Evolutionary conservation across 768 basidiomycete genomes (phyloP).

Genomic region (Tephrocybe sp.): DNA sequence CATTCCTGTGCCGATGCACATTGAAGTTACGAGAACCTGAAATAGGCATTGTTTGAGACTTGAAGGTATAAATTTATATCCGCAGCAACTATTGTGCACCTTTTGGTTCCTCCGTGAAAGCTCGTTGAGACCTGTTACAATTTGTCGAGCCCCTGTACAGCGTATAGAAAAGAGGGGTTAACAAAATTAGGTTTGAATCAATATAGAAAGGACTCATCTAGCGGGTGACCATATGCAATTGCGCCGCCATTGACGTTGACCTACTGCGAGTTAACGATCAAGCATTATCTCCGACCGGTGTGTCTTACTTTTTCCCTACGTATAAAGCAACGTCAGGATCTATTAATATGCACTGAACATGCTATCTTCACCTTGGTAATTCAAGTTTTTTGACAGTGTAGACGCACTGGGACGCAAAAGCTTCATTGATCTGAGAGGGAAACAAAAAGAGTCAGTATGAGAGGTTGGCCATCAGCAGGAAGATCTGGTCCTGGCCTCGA

Average conservation of each 20-base stretch:
- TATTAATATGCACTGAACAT: background rate
- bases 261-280: constrained; percentile 25
- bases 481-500: constrained; percentile 53
- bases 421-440: constrained; percentile 76
- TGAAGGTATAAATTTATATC: no score
- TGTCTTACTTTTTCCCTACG: constrained; percentile 36
- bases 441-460: background rate
- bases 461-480: background rate
- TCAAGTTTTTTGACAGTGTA: constrained; percentile 70
- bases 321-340: background rate
- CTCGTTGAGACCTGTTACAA: constrained; percentile 81
- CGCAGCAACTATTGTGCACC: constrained; percentile 35
- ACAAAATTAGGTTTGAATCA: background rate
- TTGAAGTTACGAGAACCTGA: constrained; percentile 80
- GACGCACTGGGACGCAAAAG: constrained; percentile 82
- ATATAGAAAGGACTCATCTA: constrained; percentile 56
- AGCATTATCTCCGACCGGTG: background rate
- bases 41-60: no score
- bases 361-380: constrained; percentile 44
- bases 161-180: constrained; percentile 41
- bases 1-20: constrained; percentile 93
- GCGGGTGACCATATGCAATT: constrained; percentile 81
- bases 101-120: constrained; percentile 68
- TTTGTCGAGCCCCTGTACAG: constrained; percentile 81
- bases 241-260: constrained; percentile 92